Base-by-base conservation (phyloP, 2,329 filamentous ascomycete species). In the Epichloe coenophiala region DNA sequence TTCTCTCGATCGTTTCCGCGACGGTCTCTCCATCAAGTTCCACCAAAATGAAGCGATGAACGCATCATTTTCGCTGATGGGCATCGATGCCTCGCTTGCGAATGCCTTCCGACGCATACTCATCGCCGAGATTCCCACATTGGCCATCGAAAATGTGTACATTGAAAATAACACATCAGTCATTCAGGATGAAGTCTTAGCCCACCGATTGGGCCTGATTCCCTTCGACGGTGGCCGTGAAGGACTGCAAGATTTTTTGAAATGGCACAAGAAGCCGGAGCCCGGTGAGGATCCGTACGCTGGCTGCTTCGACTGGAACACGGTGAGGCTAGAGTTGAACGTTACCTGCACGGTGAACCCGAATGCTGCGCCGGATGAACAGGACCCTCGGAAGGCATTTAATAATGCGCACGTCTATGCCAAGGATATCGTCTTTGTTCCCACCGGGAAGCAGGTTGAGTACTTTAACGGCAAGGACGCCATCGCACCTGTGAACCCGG, bases 81-180 rank as follows among this genome's bases (percentile, higher is more conserved):
- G 91, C 59, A 72, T 96, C 60, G 93, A 98, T 65, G 89, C 93
- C 61, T 84, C 88, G 50, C 82, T 98, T 64, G 88, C 93, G 63
- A 98, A 98, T 67, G 93, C 94, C 63, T 95, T 97, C 74, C 89
- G 93, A 54, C 88, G 93, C 60, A 97, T 97, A 61, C 78, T 97
- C 61, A 85, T 98, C 67, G 80, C 91, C 58, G 94, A 98, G 72
- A 86, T 98, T 49, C 89, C 91, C 17, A 93, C 89, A 2, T 78
- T 98, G 44, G 93, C 94, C 58, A 91, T 98, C 61, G 93, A 98
- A 74, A 84, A 82, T 55, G 88, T 95, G 64, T 98, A 86, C 71
- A 83, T 97, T 56, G 80, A 88, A 65, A 94, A 96, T 74, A 98
- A 98, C 74, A 97, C 91, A 47, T 95, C 88, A 5, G 89, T 98